Percentiles rank a stretch among this genome's conserved stretches.
phyloP scores from a whole-genome alignment of 2,329 filamentous ascomycete genomes.

The Colletotrichum neosansevieriae region DNA sequence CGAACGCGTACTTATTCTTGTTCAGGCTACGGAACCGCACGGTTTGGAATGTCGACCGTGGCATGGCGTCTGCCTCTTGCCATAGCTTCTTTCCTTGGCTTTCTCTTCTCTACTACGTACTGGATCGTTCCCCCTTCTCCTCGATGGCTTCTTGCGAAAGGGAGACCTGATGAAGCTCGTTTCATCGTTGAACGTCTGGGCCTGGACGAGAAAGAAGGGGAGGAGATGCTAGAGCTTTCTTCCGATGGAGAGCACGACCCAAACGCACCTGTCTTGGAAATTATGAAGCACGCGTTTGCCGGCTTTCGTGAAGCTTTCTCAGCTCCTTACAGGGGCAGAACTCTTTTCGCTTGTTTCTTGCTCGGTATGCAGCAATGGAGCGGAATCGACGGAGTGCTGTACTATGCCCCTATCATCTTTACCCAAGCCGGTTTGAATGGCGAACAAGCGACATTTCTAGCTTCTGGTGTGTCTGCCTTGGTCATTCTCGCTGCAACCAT shows the following conservation, averaged over 20 bases:
- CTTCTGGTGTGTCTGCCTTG: constrained; percentile 69
- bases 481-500: constrained; percentile 67
- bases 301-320: constrained; percentile 45
- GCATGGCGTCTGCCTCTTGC: constrained; percentile 69
- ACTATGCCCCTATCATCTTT: constrained; percentile 72
- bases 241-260: constrained; percentile 42
- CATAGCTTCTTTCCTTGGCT: constrained; percentile 51
- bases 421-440: constrained; percentile 68
- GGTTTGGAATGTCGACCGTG: constrained; percentile 56
- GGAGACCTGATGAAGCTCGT: constrained; percentile 58
- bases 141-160: constrained; percentile 64
- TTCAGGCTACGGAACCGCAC: constrained; percentile 61
- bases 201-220: constrained; percentile 57
- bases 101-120: constrained; percentile 46
- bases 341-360: constrained; percentile 66
- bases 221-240: constrained; percentile 49
- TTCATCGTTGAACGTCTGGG: constrained; percentile 54
- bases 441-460: constrained; percentile 65
- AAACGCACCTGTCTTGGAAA: constrained; percentile 47
- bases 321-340: constrained; percentile 56
- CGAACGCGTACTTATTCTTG: not conserved
- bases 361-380: constrained; percentile 70
- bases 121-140: constrained; percentile 63
- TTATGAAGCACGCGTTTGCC: constrained; percentile 45
- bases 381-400: constrained; percentile 72